Base-by-base conservation (phyloP, 441 rosid genomes). In the Brassica balearica region DNA sequence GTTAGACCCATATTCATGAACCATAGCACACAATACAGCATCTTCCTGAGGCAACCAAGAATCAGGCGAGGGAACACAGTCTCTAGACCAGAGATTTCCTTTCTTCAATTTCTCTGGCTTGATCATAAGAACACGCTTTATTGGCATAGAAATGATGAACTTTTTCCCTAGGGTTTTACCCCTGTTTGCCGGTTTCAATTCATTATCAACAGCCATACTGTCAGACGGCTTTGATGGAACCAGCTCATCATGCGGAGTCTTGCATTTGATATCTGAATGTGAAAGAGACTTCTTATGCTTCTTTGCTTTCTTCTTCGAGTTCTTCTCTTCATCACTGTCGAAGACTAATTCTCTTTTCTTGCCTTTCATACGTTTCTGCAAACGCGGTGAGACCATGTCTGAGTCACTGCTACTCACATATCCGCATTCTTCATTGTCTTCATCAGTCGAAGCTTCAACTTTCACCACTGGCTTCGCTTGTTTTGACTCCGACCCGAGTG, bases 21-120 rank as follows among this genome's bases (percentile, higher is more conserved):
- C 98, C 77, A 89, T 88, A 65, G 99, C 99, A 87, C 99, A 92
- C 87, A 97, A 85, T 83, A 95, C 76, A 76, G 99, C 99, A 87
- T 97, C 99, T 88, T 97, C 99, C 83, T 90, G 99, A 19, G 99
- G 88, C 83, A 87, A 84, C 99, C 99, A 97, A 77, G 82, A 84
- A 87, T 92, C 99, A 77, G 99, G 96, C 38, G 86, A 85, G 67
- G 99, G 97, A 82, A 93, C 92, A 86, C 95, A 93, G 77, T 95
- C 99, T 81, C 90, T 95, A 9, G 97, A 93, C 97, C 98, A 95
- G 73, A 93, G 76, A 84, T 93, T 93, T 58, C 97, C 97, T 81
- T 89, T 97, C 84, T 88, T 97, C 60, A 93, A 82, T 86, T 91
- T 97, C 87, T 97, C 99, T 12, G 96, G 91, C 86, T 88, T 95